Evolutionary conservation across 1,139 yeast genomes (phyloP).

Genomic region (Lodderomyces margitis): DNA sequence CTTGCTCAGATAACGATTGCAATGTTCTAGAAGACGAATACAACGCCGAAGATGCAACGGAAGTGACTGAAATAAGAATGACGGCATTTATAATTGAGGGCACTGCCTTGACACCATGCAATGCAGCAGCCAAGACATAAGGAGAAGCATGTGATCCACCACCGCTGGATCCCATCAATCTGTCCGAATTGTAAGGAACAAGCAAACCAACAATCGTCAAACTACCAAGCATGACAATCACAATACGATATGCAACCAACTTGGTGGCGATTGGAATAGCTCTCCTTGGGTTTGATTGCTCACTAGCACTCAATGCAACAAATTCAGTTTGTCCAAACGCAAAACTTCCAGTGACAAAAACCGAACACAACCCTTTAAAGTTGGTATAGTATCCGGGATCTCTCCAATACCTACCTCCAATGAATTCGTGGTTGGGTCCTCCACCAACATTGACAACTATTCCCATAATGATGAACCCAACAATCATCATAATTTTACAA

Average conservation of each 20-base stretch:
- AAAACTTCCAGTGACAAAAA: constrained; percentile 39
- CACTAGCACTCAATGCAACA: constrained; percentile 42
- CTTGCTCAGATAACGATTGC: constrained; percentile 44
- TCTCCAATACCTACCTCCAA: constrained; percentile 50
- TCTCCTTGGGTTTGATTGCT: constrained; percentile 38
- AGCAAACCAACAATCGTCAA: constrained; percentile 42
- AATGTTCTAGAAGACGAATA: constrained; percentile 45
- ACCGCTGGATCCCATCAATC: constrained; percentile 38
- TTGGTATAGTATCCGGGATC: constrained; percentile 38
- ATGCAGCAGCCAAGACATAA: constrained; percentile 43
- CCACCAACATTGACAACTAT: constrained; percentile 42
- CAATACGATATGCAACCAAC: constrained; percentile 39
- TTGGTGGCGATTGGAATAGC: constrained; percentile 44
- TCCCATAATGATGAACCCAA: constrained; percentile 42
- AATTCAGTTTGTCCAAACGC: constrained; percentile 43
- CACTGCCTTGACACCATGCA: constrained; percentile 38
- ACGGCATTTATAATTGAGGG: constrained; percentile 45
- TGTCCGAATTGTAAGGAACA: constrained; percentile 39
- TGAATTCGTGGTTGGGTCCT: constrained; percentile 32
- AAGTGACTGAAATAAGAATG: constrained; percentile 43
- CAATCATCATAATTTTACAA: constrained; percentile 35
- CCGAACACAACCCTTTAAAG: constrained; percentile 42
- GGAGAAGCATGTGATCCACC: constrained; percentile 42
- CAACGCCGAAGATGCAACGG: constrained; percentile 45
- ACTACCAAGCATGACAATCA: constrained; percentile 41